Conservation (phyloP, 1,139 yeast genomes). For the Pichia cactophila region DNA sequence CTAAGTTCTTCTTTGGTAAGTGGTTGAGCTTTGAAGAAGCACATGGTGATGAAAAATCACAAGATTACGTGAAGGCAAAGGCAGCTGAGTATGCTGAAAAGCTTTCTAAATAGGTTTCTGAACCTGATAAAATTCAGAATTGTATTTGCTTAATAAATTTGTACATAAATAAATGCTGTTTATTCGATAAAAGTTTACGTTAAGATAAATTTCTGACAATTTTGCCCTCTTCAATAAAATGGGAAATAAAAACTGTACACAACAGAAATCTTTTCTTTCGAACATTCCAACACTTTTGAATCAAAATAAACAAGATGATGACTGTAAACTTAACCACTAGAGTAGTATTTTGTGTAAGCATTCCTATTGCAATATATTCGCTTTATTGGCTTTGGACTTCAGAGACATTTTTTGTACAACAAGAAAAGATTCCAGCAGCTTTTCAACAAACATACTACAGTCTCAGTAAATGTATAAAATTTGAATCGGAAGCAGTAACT, state of each 20-base stretch:
- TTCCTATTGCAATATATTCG: not conserved
- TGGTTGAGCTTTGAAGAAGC: slow-evolving; percentile 81
- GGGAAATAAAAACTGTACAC: not conserved
- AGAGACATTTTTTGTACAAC: not conserved
- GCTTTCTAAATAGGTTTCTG: slow-evolving; percentile 10
- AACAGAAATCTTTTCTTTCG: not conserved
- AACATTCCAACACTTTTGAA: too few species aligned
- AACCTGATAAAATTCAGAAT: not conserved
- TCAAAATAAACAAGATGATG: too few species aligned
- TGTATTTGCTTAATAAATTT: not conserved
- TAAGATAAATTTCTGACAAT: not conserved
- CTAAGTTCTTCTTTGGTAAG: slow-evolving; percentile 88
- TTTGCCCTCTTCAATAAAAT: not conserved
- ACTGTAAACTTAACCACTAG: not conserved
- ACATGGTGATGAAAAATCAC: slow-evolving; percentile 58
- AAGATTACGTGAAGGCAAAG: slow-evolving; percentile 82
- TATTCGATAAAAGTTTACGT: not conserved
- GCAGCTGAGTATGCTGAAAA: slow-evolving; percentile 61
- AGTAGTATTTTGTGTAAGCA: not conserved
- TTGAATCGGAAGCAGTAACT: not conserved
- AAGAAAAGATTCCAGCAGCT: slow-evolving; percentile 1
- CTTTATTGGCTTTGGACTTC: not conserved
- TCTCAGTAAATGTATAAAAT: slow-evolving; percentile 4
- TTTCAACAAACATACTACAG: slow-evolving; percentile 4
- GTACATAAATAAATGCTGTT: not conserved